Percentiles rank a stretch among this genome's conserved stretches.
Conservation (phyloP, 164 flowering plant genomes). For the Dillenia turbinata region DNA sequence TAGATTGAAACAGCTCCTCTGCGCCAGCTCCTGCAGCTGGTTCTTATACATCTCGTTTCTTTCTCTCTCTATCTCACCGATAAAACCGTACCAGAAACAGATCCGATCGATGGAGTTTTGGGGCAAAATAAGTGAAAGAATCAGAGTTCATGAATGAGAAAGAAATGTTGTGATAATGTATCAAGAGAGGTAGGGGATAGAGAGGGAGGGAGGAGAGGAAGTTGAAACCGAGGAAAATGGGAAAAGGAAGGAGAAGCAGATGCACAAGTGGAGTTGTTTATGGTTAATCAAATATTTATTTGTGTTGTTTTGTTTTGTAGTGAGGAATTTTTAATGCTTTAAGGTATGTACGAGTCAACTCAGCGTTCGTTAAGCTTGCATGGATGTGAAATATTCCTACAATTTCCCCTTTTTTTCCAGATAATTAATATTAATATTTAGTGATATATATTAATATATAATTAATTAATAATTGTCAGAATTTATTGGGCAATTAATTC, state of each 20-base stretch:
- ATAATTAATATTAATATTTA: neutral
- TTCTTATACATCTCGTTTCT: constrained; percentile 79
- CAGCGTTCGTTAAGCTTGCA: constrained; percentile 2
- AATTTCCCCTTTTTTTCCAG: neutral
- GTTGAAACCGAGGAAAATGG: neutral
- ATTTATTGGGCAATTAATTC: too few relatives aligned
- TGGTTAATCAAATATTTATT: neutral
- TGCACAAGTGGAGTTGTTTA: neutral
- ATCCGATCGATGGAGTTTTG: neutral
- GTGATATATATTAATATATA: neutral
- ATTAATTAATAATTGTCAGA: too few relatives aligned
- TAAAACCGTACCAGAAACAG: neutral
- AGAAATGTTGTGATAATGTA: too few relatives aligned
- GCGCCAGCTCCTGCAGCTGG: constrained; percentile 99
- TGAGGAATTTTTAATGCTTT: too few relatives aligned
- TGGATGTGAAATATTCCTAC: constrained; percentile 6
- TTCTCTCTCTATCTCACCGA: constrained; percentile 5
- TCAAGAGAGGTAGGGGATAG: neutral
- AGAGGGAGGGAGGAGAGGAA: neutral
- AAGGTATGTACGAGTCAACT: neutral
- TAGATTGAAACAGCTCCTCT: constrained; percentile 95
- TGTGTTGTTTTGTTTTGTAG: neutral
- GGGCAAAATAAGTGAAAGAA: neutral
- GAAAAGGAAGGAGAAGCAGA: neutral
- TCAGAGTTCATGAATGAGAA: constrained; percentile 6